A percentile compares a stretch with the other conserved stretches of the same genome.
phyloP scores from a whole-genome alignment of 768 basidiomycete species.

The Serendipita vermifera region DNA sequence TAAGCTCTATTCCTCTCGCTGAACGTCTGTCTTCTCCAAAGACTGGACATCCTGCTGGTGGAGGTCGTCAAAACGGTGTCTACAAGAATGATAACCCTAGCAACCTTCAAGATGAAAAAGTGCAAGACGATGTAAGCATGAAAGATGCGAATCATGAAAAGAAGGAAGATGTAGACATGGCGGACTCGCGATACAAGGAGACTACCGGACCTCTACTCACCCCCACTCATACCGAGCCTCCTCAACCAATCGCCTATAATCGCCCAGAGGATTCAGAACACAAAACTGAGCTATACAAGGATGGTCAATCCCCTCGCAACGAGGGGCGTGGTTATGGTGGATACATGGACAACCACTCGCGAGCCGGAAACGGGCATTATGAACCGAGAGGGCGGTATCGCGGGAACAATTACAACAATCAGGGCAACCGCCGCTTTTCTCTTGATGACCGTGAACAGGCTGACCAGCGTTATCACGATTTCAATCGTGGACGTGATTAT shows the following conservation, averaged over 20 bases:
- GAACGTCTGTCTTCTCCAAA: conserved; percentile 2
- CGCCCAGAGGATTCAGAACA: not conserved
- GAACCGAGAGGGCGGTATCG: not conserved
- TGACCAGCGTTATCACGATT: not conserved
- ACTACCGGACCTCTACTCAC: not conserved
- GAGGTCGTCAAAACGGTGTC: not conserved
- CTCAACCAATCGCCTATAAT: not conserved
- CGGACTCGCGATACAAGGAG: not conserved
- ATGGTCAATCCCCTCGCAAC: not conserved
- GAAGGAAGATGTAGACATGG: not conserved
- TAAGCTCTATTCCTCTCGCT: not conserved
- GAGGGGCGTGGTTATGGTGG: too few species aligned
- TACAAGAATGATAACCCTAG: not conserved
- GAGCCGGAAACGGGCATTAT: not conserved
- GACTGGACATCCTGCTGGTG: not conserved
- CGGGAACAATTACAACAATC: not conserved
- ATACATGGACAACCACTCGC: not conserved
- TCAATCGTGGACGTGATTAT: not conserved
- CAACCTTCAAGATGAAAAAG: not conserved
- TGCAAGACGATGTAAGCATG: not conserved
- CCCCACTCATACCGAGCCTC: not conserved
- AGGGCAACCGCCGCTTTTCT: not conserved
- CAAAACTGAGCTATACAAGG: not conserved
- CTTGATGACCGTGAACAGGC: not conserved
- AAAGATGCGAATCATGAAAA: too few species aligned